These are phyloP conservation scores for Golubevia pallescens DNA, from an alignment of 1,284 basidiomycete genomes.

Conservation along the genomic window DNA sequence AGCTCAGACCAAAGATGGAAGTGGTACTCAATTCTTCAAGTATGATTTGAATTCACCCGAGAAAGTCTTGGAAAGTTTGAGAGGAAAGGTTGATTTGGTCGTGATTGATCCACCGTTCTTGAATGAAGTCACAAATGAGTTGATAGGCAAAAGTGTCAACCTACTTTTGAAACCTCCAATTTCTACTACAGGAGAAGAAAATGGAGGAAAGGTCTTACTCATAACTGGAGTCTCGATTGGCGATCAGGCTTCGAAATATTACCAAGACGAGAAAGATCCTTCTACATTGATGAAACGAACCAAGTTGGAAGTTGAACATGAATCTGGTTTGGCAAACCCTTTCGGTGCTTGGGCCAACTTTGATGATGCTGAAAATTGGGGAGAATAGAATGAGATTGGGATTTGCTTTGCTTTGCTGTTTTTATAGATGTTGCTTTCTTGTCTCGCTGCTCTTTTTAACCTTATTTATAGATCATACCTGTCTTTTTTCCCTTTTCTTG, in stretches of 20 bases:
- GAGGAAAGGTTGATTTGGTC: slow-evolving; percentile 6
- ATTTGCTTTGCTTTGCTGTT: too few relatives aligned
- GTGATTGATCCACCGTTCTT: slow-evolving; percentile 13
- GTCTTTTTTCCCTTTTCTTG: too few relatives aligned
- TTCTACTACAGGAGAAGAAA: too few relatives aligned
- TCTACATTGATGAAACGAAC: slow-evolving; percentile 4
- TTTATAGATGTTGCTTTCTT: too few relatives aligned
- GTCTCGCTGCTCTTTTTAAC: too few relatives aligned
- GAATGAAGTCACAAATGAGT: slow-evolving; percentile 6
- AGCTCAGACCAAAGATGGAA: background rate
- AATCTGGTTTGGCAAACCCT: slow-evolving; percentile 3
- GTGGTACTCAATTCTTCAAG: background rate
- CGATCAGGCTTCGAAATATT: slow-evolving; percentile 4
- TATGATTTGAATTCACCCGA: slow-evolving; percentile 8
- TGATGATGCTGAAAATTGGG: slow-evolving; percentile 6
- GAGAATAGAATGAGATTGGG: too few relatives aligned
- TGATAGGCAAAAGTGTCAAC: background rate
- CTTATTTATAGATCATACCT: too few relatives aligned
- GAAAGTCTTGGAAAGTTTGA: slow-evolving; percentile 1
- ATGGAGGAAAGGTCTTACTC: slow-evolving; percentile 3
- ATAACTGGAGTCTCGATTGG: slow-evolving; percentile 6
- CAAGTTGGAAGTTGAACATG: slow-evolving; percentile 7
- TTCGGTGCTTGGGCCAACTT: slow-evolving; percentile 9
- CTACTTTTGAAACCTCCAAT: slow-evolving; percentile 1
- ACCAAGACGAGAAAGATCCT: slow-evolving; percentile 5